These are phyloP conservation scores for Colletotrichum tabaci DNA, from an alignment of 2,329 filamentous ascomycete species.

Conservation along the genomic window DNA sequence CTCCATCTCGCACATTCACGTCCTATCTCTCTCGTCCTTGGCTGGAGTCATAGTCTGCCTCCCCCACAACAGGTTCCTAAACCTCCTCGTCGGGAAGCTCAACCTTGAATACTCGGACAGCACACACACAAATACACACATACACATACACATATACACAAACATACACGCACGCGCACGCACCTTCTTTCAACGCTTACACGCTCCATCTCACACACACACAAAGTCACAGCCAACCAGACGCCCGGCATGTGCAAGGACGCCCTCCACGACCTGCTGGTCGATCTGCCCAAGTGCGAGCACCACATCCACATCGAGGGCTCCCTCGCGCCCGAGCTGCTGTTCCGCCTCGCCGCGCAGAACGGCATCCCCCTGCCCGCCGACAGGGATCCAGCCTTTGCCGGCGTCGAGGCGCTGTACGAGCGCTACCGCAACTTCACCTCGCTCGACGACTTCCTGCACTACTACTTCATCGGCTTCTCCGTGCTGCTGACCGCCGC, in stretches of 20 bases:
- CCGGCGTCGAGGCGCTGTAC: constrained; percentile 70
- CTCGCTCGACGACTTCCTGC: constrained; percentile 82
- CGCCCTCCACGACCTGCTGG: constrained; percentile 71
- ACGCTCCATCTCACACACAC: not conserved
- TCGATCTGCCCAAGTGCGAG: constrained; percentile 82
- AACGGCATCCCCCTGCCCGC: constrained; percentile 76
- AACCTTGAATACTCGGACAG: not conserved
- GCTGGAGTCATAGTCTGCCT: too few relatives aligned
- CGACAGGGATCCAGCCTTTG: constrained; percentile 71
- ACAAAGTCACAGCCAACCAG: not conserved
- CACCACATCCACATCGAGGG: constrained; percentile 88
- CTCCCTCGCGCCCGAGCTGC: constrained; percentile 77
- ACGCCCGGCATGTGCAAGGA: constrained; percentile 65
- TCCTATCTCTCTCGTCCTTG: too few relatives aligned
- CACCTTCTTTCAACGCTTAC: not conserved
- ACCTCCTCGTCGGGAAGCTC: not conserved
- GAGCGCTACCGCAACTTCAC: constrained; percentile 77
- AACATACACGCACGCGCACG: not conserved
- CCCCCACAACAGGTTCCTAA: too few relatives aligned
- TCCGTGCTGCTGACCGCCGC: constrained; percentile 73
- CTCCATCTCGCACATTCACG: not conserved
- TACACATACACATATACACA: not conserved
- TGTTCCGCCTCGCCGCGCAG: constrained; percentile 77
- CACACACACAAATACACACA: not conserved
- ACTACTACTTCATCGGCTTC: constrained; percentile 85